phyloP scores from a whole-genome alignment of 2,329 filamentous ascomycete genomes.

The Penicillium palitans region DNA sequence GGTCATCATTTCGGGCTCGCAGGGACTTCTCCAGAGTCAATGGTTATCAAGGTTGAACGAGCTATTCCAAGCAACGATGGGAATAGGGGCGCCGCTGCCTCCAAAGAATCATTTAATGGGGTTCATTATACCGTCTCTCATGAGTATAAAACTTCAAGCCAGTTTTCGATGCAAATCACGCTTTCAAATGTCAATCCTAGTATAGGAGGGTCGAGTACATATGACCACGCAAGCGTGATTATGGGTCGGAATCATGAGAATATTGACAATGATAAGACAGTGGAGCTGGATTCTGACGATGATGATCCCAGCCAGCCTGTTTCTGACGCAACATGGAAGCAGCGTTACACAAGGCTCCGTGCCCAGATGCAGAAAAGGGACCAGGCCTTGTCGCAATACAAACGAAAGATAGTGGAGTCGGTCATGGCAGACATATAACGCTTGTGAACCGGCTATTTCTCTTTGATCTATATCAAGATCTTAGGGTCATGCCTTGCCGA shows the following conservation, averaged over 20 bases:
- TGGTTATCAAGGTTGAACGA: slow-evolving; percentile 31
- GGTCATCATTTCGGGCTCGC: slow-evolving; percentile 37
- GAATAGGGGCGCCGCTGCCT: neutral
- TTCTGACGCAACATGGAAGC: slow-evolving; percentile 41
- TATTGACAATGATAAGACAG: neutral
- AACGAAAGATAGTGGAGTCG: slow-evolving; percentile 45
- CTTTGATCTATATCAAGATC: neutral
- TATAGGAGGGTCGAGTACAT: slow-evolving; percentile 1
- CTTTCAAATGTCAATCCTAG: slow-evolving; percentile 22
- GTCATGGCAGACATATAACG: slow-evolving; percentile 45
- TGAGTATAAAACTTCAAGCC: slow-evolving; percentile 29
- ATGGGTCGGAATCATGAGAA: slow-evolving; percentile 14
- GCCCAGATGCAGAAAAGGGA: slow-evolving; percentile 43
- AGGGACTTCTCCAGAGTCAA: slow-evolving; percentile 23
- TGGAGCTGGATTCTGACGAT: slow-evolving; percentile 31
- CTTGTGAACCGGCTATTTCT: neutral
- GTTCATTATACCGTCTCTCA: slow-evolving; percentile 27
- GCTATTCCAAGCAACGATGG: slow-evolving; percentile 3
- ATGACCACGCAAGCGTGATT: slow-evolving; percentile 9
- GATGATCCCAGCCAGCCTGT: slow-evolving; percentile 25
- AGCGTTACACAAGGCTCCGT: slow-evolving; percentile 40
- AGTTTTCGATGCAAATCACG: slow-evolving; percentile 30
- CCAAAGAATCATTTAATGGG: slow-evolving; percentile 13
- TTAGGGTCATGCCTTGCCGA: neutral
- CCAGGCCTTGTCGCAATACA: slow-evolving; percentile 40